These are phyloP conservation scores for Trebouxia sp. DNA, from an alignment of 139 green algal genomes.

Conservation along the genomic window DNA sequence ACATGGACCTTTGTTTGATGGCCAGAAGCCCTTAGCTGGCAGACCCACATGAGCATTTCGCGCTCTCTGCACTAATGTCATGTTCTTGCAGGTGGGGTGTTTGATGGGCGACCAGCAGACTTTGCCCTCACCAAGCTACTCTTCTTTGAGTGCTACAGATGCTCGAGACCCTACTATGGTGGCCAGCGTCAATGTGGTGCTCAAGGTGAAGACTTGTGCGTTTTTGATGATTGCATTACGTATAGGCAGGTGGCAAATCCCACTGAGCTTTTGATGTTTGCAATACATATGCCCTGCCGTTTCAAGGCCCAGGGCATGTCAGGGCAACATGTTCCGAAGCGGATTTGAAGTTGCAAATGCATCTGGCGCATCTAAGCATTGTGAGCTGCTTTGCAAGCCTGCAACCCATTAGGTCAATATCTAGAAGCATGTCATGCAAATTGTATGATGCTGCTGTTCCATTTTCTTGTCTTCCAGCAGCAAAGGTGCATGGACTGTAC, in stretches of 20 bases:
- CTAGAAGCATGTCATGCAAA: neutral
- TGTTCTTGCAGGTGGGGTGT: neutral
- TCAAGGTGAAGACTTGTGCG: neutral
- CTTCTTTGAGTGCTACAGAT: slow-evolving; percentile 29
- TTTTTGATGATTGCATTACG: neutral
- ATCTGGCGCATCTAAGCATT: no score
- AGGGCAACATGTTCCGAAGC: no score
- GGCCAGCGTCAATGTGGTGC: neutral
- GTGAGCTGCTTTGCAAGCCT: no score
- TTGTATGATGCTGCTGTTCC: neutral
- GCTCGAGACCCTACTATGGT: slow-evolving; percentile 8
- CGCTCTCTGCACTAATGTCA: neutral
- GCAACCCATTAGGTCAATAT: neutral
- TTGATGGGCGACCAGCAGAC: slow-evolving; percentile 25
- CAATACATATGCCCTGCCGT: neutral
- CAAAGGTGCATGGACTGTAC: neutral
- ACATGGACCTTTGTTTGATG: neutral
- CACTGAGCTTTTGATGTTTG: neutral
- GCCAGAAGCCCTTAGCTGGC: neutral
- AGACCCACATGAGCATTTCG: neutral
- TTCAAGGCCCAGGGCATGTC: neutral
- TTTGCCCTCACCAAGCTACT: slow-evolving; percentile 27
- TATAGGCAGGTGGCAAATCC: neutral
- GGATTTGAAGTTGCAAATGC: no score
- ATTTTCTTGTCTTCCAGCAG: neutral